Base-by-base conservation (phyloP, 352 stramenopile genomes). In the Phytophthora tubulina region DNA sequence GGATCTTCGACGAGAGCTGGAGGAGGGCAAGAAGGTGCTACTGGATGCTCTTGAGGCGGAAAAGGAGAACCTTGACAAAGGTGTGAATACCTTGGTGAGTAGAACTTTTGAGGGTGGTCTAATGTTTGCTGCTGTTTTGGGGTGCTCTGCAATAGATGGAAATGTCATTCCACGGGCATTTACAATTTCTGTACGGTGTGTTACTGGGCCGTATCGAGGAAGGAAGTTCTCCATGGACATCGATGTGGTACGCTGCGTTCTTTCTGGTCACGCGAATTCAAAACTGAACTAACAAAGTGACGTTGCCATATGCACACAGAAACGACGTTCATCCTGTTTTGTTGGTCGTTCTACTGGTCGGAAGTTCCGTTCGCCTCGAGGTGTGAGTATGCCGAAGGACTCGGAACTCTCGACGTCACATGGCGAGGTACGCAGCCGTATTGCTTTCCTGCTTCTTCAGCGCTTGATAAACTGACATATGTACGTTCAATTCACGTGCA, bases 341-440 rank as follows among this genome's bases (percentile, higher is more conserved):
- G 80, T 96, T 21, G 89, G 89, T 4, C 82, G 89, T 41, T 96
- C 89, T 32, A 94, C 85, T 9, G 88, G 88, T 38, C 85, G 86
- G 53, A 96, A 96, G 61, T 96, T 93, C 44, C 83, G 84, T 15
- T 60, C 76, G 13, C 88, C 89, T 35, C 76, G 86, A 51, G 89
- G 89, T 6, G 60, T 96, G 51, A 95, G 88, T 46, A 67, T 96
- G 42, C 82, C 85, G 1, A 94, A 95, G 55, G 89, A 96, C 68
- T 80, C 74, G 3, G 87, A 96, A 56, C 64, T 96, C 2, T 96
- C 89, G 35, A 96, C 89, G n/a, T 91, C 86, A 1, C 89, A 96
- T 50, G 88, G 73, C 33, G 78, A 96, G 84, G 86, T 93, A 53
- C 4, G 46, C 5, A 14, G 33, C 53, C 14, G 11, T 52, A 32